A percentile compares a stretch with the other conserved stretches of the same genome.
phyloP scores from a whole-genome alignment of 2,329 filamentous ascomycete genomes.

The Xylariaceae sp. region DNA sequence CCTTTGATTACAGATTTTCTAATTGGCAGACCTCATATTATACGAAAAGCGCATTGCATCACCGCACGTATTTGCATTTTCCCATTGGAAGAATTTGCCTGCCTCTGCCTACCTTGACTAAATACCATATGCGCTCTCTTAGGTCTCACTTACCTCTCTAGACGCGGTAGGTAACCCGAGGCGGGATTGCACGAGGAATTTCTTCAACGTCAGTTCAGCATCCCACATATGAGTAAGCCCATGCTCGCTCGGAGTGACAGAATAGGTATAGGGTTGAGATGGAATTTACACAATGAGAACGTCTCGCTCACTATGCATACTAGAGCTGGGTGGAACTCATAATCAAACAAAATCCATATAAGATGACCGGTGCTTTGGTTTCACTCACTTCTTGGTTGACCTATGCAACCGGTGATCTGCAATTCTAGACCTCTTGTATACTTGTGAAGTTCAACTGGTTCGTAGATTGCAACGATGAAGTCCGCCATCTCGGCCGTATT shows the following conservation, averaged over 20 bases:
- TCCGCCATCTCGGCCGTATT: constrained; percentile 4
- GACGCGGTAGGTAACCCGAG: no score
- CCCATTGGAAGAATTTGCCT: no score
- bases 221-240: constrained; percentile 2
- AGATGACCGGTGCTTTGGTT: constrained; percentile 1
- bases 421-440: not conserved
- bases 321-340: no score
- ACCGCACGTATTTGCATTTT: not conserved
- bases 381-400: not conserved
- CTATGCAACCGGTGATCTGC: not conserved
- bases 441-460: not conserved
- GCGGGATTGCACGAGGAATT: not conserved
- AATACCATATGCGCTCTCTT: no score
- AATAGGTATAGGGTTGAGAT: not conserved
- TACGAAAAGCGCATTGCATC: constrained; percentile 11
- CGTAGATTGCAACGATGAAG: constrained; percentile 15
- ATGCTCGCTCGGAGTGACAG: not conserved
- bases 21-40: constrained; percentile 7
- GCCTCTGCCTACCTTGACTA: no score
- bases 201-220: not conserved
- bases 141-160: no score
- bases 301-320: not conserved
- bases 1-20: not conserved
- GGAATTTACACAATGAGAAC: not conserved
- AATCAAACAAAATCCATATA: constrained; percentile 13